Conservation (phyloP, 805 yeast genomes). For the Schizosaccharomyces octosporus region DNA sequence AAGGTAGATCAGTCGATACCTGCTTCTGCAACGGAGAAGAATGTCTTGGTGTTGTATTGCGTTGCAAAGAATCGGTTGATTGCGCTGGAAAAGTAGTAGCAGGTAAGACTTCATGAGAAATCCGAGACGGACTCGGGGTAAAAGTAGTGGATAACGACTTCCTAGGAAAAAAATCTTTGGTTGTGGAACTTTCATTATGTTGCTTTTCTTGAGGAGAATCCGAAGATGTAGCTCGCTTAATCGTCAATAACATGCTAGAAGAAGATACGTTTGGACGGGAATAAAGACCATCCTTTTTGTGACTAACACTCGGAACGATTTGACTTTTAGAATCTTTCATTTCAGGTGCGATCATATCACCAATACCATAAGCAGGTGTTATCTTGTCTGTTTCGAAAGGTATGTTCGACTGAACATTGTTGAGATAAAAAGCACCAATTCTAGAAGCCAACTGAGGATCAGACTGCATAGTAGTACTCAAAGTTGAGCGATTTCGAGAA, state of each 20-base stretch:
- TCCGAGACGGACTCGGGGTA: background rate
- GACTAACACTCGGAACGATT: too few relatives aligned
- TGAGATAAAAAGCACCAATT: background rate
- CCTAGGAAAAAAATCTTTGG: too few relatives aligned
- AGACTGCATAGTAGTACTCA: background rate
- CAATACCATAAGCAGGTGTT: background rate
- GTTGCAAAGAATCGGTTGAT: background rate
- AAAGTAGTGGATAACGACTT: background rate
- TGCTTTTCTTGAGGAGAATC: background rate
- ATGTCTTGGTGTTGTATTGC: background rate
- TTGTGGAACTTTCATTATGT: background rate
- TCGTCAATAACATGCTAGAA: background rate
- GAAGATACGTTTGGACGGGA: background rate
- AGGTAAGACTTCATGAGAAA: background rate
- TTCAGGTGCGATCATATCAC: background rate
- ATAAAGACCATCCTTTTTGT: background rate
- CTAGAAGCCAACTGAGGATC: background rate
- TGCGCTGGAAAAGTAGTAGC: background rate
- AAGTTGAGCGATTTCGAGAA: too few relatives aligned
- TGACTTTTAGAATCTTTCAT: background rate
- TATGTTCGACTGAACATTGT: background rate
- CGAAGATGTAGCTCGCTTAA: background rate
- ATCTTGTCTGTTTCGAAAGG: background rate
- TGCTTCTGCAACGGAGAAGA: background rate
- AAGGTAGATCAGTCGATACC: background rate